A percentile compares a stretch with the other conserved stretches of the same genome.
Conservation (phyloP, 805 yeast species). For the Metschnikowia vanudenii region DNA sequence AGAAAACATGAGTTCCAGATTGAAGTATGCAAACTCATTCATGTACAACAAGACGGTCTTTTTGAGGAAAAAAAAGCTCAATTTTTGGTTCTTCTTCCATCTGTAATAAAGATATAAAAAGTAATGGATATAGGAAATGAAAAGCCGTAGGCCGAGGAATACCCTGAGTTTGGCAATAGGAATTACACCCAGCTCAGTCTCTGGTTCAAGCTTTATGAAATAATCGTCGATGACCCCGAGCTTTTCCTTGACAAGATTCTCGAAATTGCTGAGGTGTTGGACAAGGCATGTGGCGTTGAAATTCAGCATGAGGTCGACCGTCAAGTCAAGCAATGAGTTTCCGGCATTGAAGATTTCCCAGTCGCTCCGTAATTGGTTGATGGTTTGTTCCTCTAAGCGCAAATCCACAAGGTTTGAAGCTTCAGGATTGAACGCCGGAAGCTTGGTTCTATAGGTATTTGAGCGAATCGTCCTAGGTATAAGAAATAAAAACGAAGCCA, state of each 20-base stretch:
- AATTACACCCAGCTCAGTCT: not conserved
- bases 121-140: conserved; percentile 18
- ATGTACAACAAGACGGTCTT: conserved; percentile 17
- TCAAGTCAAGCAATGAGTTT: conserved; percentile 11
- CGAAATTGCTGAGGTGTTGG: conserved; percentile 13
- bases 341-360: conserved; percentile 9
- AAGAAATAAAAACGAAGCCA: conserved; percentile 12
- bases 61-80: conserved; percentile 20
- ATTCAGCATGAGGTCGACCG: conserved; percentile 7
- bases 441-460: conserved; percentile 10
- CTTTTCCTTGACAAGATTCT: conserved; percentile 5
- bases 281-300: conserved; percentile 9
- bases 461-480: conserved; percentile 12
- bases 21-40: conserved; percentile 17
- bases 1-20: conserved; percentile 15
- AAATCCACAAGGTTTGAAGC: conserved; percentile 13
- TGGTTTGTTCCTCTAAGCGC: conserved; percentile 10
- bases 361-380: conserved; percentile 5
- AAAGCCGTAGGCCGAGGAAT: conserved; percentile 10
- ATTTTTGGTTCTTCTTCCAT: conserved; percentile 13
- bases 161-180: conserved; percentile 1
- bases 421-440: conserved; percentile 11
- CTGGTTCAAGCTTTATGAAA: not conserved
- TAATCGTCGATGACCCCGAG: conserved; percentile 15
- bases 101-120: conserved; percentile 23